These are phyloP conservation scores for Colletotrichum musae DNA, from an alignment of 2,329 filamentous ascomycete genomes.

Conservation along the genomic window DNA sequence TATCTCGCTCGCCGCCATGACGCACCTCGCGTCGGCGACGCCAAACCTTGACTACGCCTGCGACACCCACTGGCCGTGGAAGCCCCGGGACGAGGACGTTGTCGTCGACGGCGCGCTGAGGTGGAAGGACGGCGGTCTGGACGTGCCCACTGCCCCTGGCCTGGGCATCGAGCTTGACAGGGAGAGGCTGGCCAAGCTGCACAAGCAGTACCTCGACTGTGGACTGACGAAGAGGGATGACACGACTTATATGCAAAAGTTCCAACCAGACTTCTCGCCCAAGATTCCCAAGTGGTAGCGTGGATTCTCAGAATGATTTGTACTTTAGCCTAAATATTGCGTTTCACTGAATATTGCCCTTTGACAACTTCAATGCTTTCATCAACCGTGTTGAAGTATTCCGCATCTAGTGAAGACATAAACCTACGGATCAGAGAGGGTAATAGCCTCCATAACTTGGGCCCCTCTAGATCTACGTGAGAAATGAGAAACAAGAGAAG, in stretches of 20 bases:
- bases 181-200: constrained; percentile 51
- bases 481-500: no score
- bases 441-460: no score
- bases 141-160: constrained; percentile 53
- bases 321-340: neutral
- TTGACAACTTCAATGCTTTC: neutral
- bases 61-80: constrained; percentile 62
- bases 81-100: constrained; percentile 58
- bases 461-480: no score
- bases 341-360: neutral
- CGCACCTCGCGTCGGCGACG: constrained; percentile 57
- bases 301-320: neutral
- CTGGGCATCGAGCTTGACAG: constrained; percentile 56
- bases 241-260: constrained; percentile 55
- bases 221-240: constrained; percentile 54
- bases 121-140: constrained; percentile 54
- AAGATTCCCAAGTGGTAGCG: constrained; percentile 51
- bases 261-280: constrained; percentile 52
- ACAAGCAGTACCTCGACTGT: constrained; percentile 56
- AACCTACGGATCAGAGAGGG: no score
- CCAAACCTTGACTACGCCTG: constrained; percentile 59
- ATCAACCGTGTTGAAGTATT: no score
- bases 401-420: no score
- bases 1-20: constrained; percentile 60
- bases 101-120: constrained; percentile 53